A percentile compares a stretch with the other conserved stretches of the same genome.
phyloP scores from a whole-genome alignment of 768 basidiomycete genomes.

The Mycena amicta region DNA sequence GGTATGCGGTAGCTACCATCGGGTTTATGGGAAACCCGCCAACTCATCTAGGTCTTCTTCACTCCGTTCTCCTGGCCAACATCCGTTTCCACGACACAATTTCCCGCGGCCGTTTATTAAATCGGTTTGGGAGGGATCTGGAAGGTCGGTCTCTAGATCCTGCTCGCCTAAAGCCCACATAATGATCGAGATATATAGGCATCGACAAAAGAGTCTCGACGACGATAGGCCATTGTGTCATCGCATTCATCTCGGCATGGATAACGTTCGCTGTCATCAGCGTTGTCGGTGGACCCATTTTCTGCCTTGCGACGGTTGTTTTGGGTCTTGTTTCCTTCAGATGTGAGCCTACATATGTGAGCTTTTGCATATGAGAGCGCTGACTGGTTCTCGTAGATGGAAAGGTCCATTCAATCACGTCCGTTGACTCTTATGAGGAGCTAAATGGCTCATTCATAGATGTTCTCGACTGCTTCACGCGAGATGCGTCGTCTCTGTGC shows the following conservation, averaged over 20 bases:
- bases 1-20: slow-evolving; percentile 43
- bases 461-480: slow-evolving; percentile 81
- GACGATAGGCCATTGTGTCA: slow-evolving; percentile 78
- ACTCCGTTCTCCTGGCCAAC: slow-evolving; percentile 80
- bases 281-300: slow-evolving; percentile 74
- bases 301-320: slow-evolving; percentile 59
- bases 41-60: slow-evolving; percentile 52
- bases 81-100: slow-evolving; percentile 92
- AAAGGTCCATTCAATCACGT: neutral
- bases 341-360: no score
- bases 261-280: slow-evolving; percentile 76
- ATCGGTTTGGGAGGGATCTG: slow-evolving; percentile 87
- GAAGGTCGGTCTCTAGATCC: slow-evolving; percentile 71
- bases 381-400: no score
- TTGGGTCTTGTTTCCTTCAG: slow-evolving; percentile 68
- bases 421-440: no score
- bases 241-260: slow-evolving; percentile 62
- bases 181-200: no score
- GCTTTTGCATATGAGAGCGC: no score
- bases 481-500: slow-evolving; percentile 65
- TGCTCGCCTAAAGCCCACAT: no score
- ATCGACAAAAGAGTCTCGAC: slow-evolving; percentile 82
- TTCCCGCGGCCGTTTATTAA: slow-evolving; percentile 78
- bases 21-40: neutral
- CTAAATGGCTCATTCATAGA: slow-evolving; percentile 7